These are phyloP conservation scores for Escallonia rubra DNA, from an alignment of 129 eudicot genomes.

Conservation along the genomic window DNA sequence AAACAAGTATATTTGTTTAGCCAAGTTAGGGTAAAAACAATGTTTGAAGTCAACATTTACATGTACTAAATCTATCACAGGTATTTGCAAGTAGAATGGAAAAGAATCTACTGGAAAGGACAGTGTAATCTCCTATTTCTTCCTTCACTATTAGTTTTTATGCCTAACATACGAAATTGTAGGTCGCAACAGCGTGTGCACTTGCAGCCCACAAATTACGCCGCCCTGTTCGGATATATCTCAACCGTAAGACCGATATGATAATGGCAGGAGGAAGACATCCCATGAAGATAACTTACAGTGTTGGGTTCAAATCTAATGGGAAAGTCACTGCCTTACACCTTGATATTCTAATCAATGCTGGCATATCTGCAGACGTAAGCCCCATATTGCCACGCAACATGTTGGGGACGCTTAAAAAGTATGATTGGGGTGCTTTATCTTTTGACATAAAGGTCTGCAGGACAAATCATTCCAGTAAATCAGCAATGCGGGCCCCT, in stretches of 20 bases:
- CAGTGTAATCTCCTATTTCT: too few species aligned
- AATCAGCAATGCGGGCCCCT: conserved; percentile 92
- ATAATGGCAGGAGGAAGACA: conserved; percentile 93
- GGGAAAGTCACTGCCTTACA: conserved; percentile 84
- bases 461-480: conserved; percentile 75
- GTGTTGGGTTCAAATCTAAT: conserved; percentile 76
- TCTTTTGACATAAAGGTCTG: conserved; percentile 74
- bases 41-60: too few species aligned
- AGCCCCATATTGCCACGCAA: conserved; percentile 70
- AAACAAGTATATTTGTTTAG: too few species aligned
- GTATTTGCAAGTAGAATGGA: too few species aligned
- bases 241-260: conserved; percentile 89
- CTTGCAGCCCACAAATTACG: conserved; percentile 84
- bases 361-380: conserved; percentile 59
- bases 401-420: conserved; percentile 55
- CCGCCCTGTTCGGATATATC: conserved; percentile 72
- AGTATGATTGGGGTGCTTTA: conserved; percentile 88
- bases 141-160: too few species aligned
- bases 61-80: too few species aligned
- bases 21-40: too few species aligned
- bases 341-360: conserved; percentile 56
- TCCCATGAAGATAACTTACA: conserved; percentile 90
- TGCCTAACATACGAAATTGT: background rate
- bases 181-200: conserved; percentile 93
- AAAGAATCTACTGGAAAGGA: too few species aligned